These are phyloP conservation scores for Xylaria castorea DNA, from an alignment of 495 filamentous ascomycete genomes.

Conservation along the genomic window DNA sequence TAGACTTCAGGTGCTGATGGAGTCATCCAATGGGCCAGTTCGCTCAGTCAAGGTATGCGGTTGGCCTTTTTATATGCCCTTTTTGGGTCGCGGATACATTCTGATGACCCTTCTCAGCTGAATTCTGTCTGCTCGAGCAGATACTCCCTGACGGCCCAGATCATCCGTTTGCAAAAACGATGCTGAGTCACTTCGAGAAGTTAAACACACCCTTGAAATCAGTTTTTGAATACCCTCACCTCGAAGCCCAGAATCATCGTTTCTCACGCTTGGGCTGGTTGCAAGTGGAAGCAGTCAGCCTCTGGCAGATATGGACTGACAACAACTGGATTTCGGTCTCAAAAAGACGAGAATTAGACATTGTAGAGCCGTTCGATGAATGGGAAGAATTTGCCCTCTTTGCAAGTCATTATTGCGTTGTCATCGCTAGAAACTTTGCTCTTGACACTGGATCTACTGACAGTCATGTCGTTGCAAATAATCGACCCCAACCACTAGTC, in stretches of 20 bases:
- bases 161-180: slow-evolving; percentile 87
- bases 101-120: slow-evolving; percentile 41
- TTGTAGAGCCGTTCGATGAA: slow-evolving; percentile 86
- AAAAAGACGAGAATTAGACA: slow-evolving; percentile 65
- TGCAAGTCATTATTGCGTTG: slow-evolving; percentile 82
- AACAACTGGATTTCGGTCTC: slow-evolving; percentile 62
- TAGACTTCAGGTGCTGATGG: slow-evolving; percentile 68
- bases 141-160: slow-evolving; percentile 75
- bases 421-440: slow-evolving; percentile 59
- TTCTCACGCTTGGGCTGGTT: slow-evolving; percentile 73
- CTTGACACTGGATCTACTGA: neutral
- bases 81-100: slow-evolving; percentile 10
- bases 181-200: slow-evolving; percentile 85
- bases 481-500: neutral
- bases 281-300: slow-evolving; percentile 61
- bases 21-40: slow-evolving; percentile 73
- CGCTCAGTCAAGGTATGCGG: slow-evolving; percentile 64
- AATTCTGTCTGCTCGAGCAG: slow-evolving; percentile 90
- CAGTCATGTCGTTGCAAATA: neutral
- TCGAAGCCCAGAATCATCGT: slow-evolving; percentile 67
- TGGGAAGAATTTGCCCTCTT: slow-evolving; percentile 96
- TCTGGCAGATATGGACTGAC: slow-evolving; percentile 83
- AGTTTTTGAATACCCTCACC: slow-evolving; percentile 70
- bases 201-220: slow-evolving; percentile 77
- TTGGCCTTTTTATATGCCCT: slow-evolving; percentile 15